These are phyloP conservation scores for Myxozyma sirexii DNA, from an alignment of 805 yeast species.

Conservation along the genomic window DNA sequence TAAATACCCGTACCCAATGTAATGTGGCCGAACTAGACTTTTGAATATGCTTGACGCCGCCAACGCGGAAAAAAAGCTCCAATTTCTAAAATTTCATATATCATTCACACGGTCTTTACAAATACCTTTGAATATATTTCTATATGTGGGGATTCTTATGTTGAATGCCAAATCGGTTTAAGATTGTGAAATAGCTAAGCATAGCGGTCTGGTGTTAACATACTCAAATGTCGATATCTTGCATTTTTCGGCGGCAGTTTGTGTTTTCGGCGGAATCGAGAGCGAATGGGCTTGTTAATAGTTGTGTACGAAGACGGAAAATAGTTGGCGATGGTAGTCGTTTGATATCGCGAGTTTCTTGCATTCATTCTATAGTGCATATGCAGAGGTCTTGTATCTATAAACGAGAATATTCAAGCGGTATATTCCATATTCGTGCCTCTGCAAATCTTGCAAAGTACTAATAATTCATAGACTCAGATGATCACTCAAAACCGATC, in stretches of 20 bases:
- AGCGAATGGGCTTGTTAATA: not conserved
- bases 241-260: not conserved
- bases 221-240: too few species aligned
- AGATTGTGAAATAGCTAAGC: too few species aligned
- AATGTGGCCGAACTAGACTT: not conserved
- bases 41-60: not conserved
- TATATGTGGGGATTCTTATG: too few species aligned
- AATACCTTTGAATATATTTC: too few species aligned
- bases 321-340: not conserved
- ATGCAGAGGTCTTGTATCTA: not conserved
- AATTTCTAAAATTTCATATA: not conserved
- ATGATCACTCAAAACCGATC: not conserved
- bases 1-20: slow-evolving; percentile 7
- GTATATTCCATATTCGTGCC: not conserved
- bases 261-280: not conserved
- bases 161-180: too few species aligned
- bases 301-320: not conserved
- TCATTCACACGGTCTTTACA: too few species aligned
- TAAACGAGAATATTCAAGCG: not conserved
- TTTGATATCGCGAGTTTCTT: not conserved
- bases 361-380: not conserved
- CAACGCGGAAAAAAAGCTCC: not conserved
- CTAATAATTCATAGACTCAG: not conserved
- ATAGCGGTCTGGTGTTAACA: too few species aligned
- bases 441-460: not conserved